Percentiles rank a stretch among this genome's conserved stretches.
phyloP scores from a whole-genome alignment of 305 asterid genomes.

The Stenogyne calaminthoides region DNA sequence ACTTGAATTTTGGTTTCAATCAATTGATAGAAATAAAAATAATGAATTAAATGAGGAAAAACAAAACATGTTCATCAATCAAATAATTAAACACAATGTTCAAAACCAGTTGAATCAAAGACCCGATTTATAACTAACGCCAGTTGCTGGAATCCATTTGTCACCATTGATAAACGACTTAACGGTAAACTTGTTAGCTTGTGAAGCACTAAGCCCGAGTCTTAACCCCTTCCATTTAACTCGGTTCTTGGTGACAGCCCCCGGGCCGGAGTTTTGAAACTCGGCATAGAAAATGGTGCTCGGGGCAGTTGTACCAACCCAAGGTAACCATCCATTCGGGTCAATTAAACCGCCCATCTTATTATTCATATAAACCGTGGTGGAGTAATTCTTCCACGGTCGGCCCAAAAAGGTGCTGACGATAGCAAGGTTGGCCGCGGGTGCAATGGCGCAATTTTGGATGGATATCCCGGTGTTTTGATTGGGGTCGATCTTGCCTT shows the following conservation, averaged over 20 bases:
- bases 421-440: constrained; percentile 57
- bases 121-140: constrained; percentile 51
- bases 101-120: constrained; percentile 38
- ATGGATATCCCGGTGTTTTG: constrained; percentile 78
- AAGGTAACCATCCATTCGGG: constrained; percentile 73
- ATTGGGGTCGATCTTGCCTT: constrained; percentile 72
- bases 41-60: constrained; percentile 3
- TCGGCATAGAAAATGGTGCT: constrained; percentile 65
- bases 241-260: constrained; percentile 58
- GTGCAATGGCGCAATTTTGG: constrained; percentile 58
- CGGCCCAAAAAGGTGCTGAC: constrained; percentile 63
- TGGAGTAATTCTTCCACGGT: constrained; percentile 80
- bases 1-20: not conserved
- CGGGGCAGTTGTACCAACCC: constrained; percentile 68
- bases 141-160: constrained; percentile 57
- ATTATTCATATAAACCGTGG: constrained; percentile 51
- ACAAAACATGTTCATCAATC: constrained; percentile 19
- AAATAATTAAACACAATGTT: constrained; percentile 14
- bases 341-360: constrained; percentile 43
- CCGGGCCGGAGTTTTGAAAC: constrained; percentile 54
- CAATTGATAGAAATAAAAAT: constrained; percentile 8
- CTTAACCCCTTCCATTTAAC: constrained; percentile 72
- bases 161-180: constrained; percentile 50
- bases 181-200: constrained; percentile 57
- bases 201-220: constrained; percentile 41